Evolutionary conservation across 2,329 filamentous ascomycete genomes (phyloP), one percentile per base, ranked within the genome.

Genomic region (Didymella exigua): DNA sequence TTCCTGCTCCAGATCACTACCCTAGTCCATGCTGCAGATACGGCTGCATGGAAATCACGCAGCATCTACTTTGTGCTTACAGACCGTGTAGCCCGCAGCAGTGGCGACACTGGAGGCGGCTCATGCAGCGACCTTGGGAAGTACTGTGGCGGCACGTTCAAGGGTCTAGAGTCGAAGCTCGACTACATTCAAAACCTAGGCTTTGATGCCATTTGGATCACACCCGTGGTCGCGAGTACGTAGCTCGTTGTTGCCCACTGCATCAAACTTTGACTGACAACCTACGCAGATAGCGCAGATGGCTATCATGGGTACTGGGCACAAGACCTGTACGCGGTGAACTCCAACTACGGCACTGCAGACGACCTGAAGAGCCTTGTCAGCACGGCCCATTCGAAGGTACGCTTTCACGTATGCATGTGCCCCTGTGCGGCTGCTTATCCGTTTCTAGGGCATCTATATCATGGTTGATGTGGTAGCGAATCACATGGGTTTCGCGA

Each of bases 381-480:
- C 31, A 69, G 66, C 26, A 76, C 78, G 8, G 65, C 82, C 10
- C 81, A 83, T 63, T 59, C 74, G 68, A 60, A 78, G 75, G 54
- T 83, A 79, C 67, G 68, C 29, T 16, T 30, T 14, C 26, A n/a
- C 13, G 16, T 34, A 8, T n/a, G 9, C 16, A 29, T 26, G 14
- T 14, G 41, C 33, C 21, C 16, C 8, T 34, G 27, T 31, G 18
- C 31, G 27, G 18, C 29, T 49, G 38, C 46, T 55, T 24, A 62
- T 45, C n/a, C n/a, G 34, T 27, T 8, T 2, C 16, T 19, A 73
- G 70, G 70, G 69, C 5, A 68, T 73, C 19, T 82, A 79, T 57
- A 60, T 84, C 10, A 82, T 83, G 81, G 74, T 82, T 40, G 81
- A 83, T 58, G 76, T 81, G 2, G 80, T 82, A 9, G 76, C 79